These are phyloP conservation scores for Penicillium cataractarum DNA, from an alignment of 495 filamentous ascomycete genomes.

Conservation along the genomic window DNA sequence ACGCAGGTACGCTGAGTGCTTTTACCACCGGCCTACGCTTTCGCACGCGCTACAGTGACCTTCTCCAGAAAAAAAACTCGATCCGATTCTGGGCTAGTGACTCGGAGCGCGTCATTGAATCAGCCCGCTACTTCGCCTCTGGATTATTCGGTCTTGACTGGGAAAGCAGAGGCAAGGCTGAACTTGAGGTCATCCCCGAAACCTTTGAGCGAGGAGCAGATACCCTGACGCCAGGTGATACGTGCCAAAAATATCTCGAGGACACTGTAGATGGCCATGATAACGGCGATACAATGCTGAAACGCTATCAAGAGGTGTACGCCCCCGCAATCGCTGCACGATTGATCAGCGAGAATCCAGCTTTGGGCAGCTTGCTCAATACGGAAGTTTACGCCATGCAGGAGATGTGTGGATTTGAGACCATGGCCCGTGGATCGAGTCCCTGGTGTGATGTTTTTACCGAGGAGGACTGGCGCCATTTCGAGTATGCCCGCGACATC, in stretches of 20 bases:
- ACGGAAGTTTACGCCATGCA: slow-evolving; percentile 1
- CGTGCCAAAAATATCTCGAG: not conserved
- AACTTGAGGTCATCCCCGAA: slow-evolving; percentile 52
- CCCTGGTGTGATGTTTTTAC: slow-evolving; percentile 63
- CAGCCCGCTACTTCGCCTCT: slow-evolving; percentile 58
- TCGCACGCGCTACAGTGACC: not conserved
- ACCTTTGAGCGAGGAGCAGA: slow-evolving; percentile 1
- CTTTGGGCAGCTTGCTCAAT: not conserved
- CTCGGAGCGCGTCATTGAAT: slow-evolving; percentile 59
- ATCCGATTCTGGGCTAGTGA: slow-evolving; percentile 54
- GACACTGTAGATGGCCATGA: not conserved
- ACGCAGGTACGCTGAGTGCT: not conserved
- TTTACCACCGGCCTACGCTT: not conserved
- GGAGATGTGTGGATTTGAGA: slow-evolving; percentile 1
- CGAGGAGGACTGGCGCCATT: slow-evolving; percentile 56
- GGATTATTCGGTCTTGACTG: slow-evolving; percentile 61
- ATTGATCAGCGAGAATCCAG: not conserved
- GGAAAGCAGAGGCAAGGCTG: slow-evolving; percentile 37
- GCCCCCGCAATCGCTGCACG: not conserved
- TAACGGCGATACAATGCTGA: not conserved
- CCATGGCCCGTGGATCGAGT: slow-evolving; percentile 50
- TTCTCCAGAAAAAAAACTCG: not conserved
- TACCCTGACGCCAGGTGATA: not conserved
- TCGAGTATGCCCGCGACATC: slow-evolving; percentile 64
- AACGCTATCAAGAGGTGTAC: not conserved